A percentile compares a stretch with the other conserved stretches of the same genome.
These are phyloP conservation scores for Neonectria punicea DNA, from an alignment of 2,329 filamentous ascomycete genomes.

Conservation along the genomic window DNA sequence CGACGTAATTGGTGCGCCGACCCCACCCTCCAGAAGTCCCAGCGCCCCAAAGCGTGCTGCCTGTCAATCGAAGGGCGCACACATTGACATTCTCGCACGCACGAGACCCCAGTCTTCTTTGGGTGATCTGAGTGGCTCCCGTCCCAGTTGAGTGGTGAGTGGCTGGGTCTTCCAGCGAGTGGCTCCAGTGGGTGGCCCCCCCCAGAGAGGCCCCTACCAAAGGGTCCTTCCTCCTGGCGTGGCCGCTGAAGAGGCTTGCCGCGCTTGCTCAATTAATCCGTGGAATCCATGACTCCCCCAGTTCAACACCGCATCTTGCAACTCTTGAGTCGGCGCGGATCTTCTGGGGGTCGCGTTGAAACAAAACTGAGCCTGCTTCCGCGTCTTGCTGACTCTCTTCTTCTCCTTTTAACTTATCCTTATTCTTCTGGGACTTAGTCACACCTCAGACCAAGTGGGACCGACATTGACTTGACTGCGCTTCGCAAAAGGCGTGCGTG, in stretches of 20 bases:
- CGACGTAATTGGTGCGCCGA: slow-evolving; percentile 24
- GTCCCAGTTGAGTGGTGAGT: background rate
- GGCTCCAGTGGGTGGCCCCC: background rate
- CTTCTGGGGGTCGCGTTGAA: slow-evolving; percentile 30
- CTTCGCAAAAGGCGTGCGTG: slow-evolving; percentile 10
- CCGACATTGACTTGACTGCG: background rate
- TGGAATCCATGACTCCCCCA: slow-evolving; percentile 30
- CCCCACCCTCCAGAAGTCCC: slow-evolving; percentile 28
- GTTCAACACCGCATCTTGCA: slow-evolving; percentile 19
- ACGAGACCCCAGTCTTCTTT: slow-evolving; percentile 35
- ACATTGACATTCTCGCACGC: slow-evolving; percentile 39
- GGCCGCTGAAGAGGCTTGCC: background rate
- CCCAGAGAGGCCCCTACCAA: background rate
- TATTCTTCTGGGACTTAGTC: slow-evolving; percentile 12
- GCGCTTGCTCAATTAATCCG: slow-evolving; percentile 1
- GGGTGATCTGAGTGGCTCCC: slow-evolving; percentile 4
- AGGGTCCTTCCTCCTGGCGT: background rate
- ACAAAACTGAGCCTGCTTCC: slow-evolving; percentile 41
- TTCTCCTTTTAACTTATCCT: slow-evolving; percentile 19
- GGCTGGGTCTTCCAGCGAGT: background rate
- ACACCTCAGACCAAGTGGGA: slow-evolving; percentile 6
- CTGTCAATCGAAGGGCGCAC: slow-evolving; percentile 46
- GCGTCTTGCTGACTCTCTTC: slow-evolving; percentile 11
- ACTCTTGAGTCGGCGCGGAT: slow-evolving; percentile 9
- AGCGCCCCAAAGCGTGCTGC: slow-evolving; percentile 29